Evolutionary conservation across 176 grass and related monocot species (phyloP).

Genomic region (Oryza glumipatula): DNA sequence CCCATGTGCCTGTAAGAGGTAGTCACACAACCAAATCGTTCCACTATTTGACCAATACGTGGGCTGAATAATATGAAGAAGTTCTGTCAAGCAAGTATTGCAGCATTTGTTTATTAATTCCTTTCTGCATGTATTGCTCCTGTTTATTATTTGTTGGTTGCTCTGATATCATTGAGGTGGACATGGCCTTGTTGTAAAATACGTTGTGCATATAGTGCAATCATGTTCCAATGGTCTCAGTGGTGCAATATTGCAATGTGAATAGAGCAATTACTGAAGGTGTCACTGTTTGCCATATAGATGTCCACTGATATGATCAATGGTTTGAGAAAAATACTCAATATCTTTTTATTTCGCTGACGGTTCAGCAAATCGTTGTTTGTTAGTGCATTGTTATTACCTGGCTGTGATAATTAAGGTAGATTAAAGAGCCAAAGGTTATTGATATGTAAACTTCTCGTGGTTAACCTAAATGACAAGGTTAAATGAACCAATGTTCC

Average conservation of each 20-base stretch:
- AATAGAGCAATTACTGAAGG: background rate
- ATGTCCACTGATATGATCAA: slow-evolving; percentile 11
- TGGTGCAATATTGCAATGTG: background rate
- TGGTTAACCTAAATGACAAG: background rate
- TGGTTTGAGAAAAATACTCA: background rate
- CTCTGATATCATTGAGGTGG: background rate
- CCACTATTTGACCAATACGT: background rate
- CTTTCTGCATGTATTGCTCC: background rate
- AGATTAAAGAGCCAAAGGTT: background rate
- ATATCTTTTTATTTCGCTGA: background rate
- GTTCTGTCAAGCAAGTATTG: background rate
- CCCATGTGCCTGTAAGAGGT: slow-evolving; percentile 59
- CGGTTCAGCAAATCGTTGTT: background rate
- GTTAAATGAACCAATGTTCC: background rate
- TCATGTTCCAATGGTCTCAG: background rate
- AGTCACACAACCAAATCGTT: slow-evolving; percentile 13
- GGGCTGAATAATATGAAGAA: background rate
- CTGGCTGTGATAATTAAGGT: background rate
- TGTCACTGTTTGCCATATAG: background rate
- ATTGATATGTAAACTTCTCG: background rate
- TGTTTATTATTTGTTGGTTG: background rate
- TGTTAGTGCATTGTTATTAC: background rate
- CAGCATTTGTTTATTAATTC: slow-evolving; percentile 12
- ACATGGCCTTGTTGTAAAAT: background rate
- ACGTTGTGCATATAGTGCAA: background rate